Conservation (phyloP, 495 filamentous ascomycete species). For the Massariosphaeria phaeospora region DNA sequence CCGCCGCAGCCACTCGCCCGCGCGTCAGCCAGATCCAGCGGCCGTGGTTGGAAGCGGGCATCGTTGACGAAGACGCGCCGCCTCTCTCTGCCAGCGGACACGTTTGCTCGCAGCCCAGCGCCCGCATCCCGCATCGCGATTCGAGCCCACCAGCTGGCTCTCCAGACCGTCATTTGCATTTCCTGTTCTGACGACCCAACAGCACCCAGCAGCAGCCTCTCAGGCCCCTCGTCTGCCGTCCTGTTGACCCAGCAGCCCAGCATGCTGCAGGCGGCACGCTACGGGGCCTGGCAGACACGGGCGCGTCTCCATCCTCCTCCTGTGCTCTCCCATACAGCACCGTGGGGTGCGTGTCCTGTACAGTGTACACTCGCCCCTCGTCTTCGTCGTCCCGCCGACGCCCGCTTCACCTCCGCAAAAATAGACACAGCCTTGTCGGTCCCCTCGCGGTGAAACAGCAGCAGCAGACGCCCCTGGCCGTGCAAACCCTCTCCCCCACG, state of each 20-base stretch:
- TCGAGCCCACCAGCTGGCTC: background rate
- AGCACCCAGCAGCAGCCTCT: background rate
- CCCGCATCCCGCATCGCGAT: background rate
- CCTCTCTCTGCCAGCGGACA: background rate
- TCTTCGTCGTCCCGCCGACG: no score
- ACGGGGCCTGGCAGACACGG: no score
- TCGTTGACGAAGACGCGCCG: background rate
- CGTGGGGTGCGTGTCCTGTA: no score
- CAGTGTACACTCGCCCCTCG: no score
- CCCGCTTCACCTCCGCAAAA: constrained; percentile 23
- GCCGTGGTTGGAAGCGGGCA: background rate
- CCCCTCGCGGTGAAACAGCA: constrained; percentile 7
- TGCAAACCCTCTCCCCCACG: constrained; percentile 7
- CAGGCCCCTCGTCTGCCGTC: background rate
- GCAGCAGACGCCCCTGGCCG: constrained; percentile 14
- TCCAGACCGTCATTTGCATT: background rate
- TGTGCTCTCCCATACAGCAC: no score
- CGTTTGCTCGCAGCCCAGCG: background rate
- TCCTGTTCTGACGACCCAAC: no score
- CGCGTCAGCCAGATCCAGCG: background rate
- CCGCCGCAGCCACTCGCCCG: background rate
- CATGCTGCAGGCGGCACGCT: background rate
- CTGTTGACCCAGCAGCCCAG: background rate
- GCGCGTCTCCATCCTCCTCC: background rate
- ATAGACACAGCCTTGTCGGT: constrained; percentile 20